Evolutionary conservation across 2,329 filamentous ascomycete genomes (phyloP), one percentile per base, ranked within the genome.

Genomic region (Epicoccum nigrum): DNA sequence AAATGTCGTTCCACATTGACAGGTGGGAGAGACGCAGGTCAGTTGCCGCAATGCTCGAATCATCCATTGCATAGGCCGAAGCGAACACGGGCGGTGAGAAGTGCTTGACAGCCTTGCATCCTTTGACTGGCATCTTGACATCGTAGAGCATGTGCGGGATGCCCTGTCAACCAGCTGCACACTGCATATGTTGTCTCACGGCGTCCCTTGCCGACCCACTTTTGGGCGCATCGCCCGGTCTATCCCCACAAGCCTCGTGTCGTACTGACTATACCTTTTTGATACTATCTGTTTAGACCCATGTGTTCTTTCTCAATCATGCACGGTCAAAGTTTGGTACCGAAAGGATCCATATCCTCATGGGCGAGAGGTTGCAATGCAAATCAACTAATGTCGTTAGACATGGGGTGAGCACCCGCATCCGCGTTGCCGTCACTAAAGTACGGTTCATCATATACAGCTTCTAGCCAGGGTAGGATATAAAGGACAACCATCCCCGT

Each of bases 1-100:
- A 59, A 56, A 59, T 45, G 56, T 51, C 58, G 58, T 60, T 62
- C 56, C 51, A 64, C 64, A 55, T 60, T 49, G 43, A 51, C 55
- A 51, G 54, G 47, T 45, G 40, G 39, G 13, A 31, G 13, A 9
- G 15, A 20, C n/a, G 49, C 40, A 50, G 47, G 55, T 45, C 52
- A 32, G 48, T 37, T 43, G 48, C 40, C 47, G 35, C 55, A 27
- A 57, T 53, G 47, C 51, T 58, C 59, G 45, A 62, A 62, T 54
- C 53, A 48, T 27, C 25, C 46, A 15, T 31, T 46, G 54, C 54
- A 49, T 46, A 47, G 32, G 34, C 33, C 43, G 48, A 57, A 63
- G 51, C 45, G 46, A 58, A 43, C n/a, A 45, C 48, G 54, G 52
- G 61, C 57, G 57, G 61, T 67, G 59, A 58, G 54, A 33, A 41